Evolutionary conservation across 2,329 filamentous ascomycete genomes (phyloP).

Genomic region (Alternaria incomplexa): DNA sequence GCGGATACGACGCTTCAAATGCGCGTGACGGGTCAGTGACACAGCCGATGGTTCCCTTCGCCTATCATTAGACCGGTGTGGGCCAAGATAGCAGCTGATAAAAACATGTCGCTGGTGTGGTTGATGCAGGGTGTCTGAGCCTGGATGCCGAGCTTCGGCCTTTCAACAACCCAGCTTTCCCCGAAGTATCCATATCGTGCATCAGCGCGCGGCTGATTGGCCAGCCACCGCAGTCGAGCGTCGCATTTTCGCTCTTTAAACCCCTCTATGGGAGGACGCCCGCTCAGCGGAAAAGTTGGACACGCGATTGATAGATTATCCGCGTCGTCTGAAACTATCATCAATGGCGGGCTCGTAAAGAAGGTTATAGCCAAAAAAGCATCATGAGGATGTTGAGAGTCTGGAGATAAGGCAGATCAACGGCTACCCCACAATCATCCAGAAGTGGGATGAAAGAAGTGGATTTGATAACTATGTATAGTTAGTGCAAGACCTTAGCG

Average conservation of each 20-base stretch:
- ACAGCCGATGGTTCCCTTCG: slow-evolving; percentile 34
- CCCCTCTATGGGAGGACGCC: slow-evolving; percentile 35
- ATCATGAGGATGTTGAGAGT: slow-evolving; percentile 14
- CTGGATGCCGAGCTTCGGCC: slow-evolving; percentile 33
- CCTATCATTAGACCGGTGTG: slow-evolving; percentile 24
- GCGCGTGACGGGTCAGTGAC: slow-evolving; percentile 29
- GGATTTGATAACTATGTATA: slow-evolving; percentile 18
- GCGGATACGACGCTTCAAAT: slow-evolving; percentile 23
- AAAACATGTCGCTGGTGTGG: slow-evolving; percentile 29
- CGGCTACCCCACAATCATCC: slow-evolving; percentile 23
- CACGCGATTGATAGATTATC: slow-evolving; percentile 12
- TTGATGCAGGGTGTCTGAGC: slow-evolving; percentile 20
- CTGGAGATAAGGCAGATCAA: slow-evolving; percentile 18
- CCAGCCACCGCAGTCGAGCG: slow-evolving; percentile 5
- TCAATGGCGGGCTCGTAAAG: slow-evolving; percentile 5
- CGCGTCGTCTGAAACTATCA: slow-evolving; percentile 12
- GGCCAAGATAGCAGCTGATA: slow-evolving; percentile 39
- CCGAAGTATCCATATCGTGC: slow-evolving; percentile 20
- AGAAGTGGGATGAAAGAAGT: slow-evolving; percentile 16
- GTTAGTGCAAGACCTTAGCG: slow-evolving; percentile 4
- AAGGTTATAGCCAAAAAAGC: slow-evolving; percentile 5
- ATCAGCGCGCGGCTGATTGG: slow-evolving; percentile 30
- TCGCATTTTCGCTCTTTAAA: slow-evolving; percentile 10
- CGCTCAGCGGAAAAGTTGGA: slow-evolving; percentile 34
- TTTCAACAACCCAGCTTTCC: slow-evolving; percentile 10